Conservation (phyloP, 768 basidiomycete species). For the Termitomyces heimii region DNA sequence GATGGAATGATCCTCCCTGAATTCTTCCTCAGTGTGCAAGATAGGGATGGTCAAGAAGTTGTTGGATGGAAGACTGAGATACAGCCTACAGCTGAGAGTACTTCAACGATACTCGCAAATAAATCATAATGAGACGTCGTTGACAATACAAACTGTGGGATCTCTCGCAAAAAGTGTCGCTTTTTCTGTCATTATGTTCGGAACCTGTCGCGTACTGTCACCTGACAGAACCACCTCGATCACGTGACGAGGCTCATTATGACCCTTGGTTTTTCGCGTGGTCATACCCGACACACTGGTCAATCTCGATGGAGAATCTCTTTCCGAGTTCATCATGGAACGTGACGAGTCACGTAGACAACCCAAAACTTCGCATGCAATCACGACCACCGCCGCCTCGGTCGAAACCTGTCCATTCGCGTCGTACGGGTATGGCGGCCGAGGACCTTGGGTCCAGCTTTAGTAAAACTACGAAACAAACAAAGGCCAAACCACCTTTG, state of each 20-base stretch:
- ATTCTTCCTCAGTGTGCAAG: conserved; percentile 45
- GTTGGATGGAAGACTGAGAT: conserved; percentile 1
- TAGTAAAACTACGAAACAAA: neutral
- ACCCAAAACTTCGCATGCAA: conserved; percentile 10
- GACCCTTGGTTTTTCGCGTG: neutral
- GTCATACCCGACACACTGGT: neutral
- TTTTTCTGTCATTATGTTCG: neutral
- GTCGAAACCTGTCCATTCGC: neutral
- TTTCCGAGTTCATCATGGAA: conserved; percentile 3
- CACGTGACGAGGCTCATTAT: neutral
- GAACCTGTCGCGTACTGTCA: neutral
- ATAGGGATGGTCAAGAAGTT: neutral
- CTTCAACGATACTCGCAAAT: neutral
- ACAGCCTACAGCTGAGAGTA: neutral
- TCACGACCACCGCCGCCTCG: conserved; percentile 2
- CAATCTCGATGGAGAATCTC: conserved; percentile 10
- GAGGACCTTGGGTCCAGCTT: conserved; percentile 17
- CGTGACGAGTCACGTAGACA: neutral
- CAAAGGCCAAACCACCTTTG: neutral
- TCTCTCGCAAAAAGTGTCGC: too few relatives aligned
- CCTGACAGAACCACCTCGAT: neutral
- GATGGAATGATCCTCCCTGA: conserved; percentile 51
- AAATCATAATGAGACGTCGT: neutral
- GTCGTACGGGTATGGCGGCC: conserved; percentile 6
- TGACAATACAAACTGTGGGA: neutral